A percentile compares a stretch with the other conserved stretches of the same genome.
Conservation (phyloP, 169 alveolate species). For the Plasmodium blacklocki region DNA sequence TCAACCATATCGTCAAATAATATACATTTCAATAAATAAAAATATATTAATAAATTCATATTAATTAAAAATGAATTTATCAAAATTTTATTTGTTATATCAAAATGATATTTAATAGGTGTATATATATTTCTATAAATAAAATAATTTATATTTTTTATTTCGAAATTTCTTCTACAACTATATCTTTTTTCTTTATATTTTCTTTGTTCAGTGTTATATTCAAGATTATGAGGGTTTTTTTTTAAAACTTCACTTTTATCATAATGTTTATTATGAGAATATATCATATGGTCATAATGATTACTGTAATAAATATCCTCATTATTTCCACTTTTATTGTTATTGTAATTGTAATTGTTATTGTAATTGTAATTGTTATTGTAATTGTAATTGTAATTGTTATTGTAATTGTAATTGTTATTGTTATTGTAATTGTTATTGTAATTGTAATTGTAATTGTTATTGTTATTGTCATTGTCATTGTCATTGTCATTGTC, state of each 20-base stretch:
- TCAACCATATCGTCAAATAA: slow-evolving; percentile 19
- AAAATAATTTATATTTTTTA: slow-evolving; percentile 28
- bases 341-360: neutral
- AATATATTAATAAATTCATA: slow-evolving; percentile 14
- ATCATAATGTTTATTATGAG: neutral
- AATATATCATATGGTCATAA: neutral
- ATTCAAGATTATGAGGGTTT: neutral
- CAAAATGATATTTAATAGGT: slow-evolving; percentile 42
- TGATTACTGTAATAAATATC: neutral
- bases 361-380: neutral
- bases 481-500: neutral
- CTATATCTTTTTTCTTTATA: neutral
- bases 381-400: neutral
- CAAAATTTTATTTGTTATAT: slow-evolving; percentile 22
- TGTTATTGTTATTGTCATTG: neutral
- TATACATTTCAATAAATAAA: slow-evolving; percentile 23
- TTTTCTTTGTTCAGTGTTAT: neutral
- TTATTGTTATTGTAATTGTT: neutral
- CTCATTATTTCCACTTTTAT: neutral
- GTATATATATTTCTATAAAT: slow-evolving; percentile 28
- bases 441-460: too few relatives aligned
- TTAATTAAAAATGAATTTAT: slow-evolving; percentile 22
- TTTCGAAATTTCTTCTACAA: neutral
- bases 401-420: neutral
- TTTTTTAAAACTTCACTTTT: neutral